Percentiles rank a stretch among this genome's conserved stretches.
These are phyloP conservation scores for Lathyrus aphaca DNA, from an alignment of 306 rosid species.

Conservation along the genomic window DNA sequence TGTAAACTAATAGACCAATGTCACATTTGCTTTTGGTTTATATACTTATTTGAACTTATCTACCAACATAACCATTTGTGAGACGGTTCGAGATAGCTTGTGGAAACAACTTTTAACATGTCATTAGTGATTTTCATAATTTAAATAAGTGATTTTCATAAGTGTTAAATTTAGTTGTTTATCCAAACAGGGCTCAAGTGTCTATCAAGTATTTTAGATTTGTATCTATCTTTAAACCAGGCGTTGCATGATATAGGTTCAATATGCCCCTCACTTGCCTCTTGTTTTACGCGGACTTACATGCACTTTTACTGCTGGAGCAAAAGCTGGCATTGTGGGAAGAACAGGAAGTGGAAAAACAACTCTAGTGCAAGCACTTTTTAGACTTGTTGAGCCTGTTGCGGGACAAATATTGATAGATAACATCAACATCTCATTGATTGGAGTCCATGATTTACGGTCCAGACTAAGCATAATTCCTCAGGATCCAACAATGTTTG, in stretches of 20 bases:
- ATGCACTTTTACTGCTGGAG: conserved; percentile 70
- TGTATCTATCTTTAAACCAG: neutral
- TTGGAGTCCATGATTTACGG: conserved; percentile 77
- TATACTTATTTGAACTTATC: no score
- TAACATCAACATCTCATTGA: conserved; percentile 51
- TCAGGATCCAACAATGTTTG: conserved; percentile 97
- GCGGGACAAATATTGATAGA: conserved; percentile 71
- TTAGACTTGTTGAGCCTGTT: conserved; percentile 73
- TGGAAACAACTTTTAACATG: no score
- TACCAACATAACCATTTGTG: no score
- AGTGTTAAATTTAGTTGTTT: no score
- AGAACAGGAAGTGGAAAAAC: conserved; percentile 89
- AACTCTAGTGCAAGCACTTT: conserved; percentile 77
- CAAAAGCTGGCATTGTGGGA: conserved; percentile 83
- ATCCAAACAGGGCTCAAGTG: neutral
- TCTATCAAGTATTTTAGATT: neutral
- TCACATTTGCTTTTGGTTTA: neutral
- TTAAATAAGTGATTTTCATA: no score
- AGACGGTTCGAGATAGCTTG: no score
- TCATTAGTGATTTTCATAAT: no score
- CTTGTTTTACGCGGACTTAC: conserved; percentile 78
- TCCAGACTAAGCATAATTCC: conserved; percentile 83
- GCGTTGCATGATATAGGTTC: conserved; percentile 51
- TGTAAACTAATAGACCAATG: neutral
- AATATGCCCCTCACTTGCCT: conserved; percentile 85